Conservation (phyloP, 2,329 filamentous ascomycete genomes). For the Hypoxylon sp. region DNA sequence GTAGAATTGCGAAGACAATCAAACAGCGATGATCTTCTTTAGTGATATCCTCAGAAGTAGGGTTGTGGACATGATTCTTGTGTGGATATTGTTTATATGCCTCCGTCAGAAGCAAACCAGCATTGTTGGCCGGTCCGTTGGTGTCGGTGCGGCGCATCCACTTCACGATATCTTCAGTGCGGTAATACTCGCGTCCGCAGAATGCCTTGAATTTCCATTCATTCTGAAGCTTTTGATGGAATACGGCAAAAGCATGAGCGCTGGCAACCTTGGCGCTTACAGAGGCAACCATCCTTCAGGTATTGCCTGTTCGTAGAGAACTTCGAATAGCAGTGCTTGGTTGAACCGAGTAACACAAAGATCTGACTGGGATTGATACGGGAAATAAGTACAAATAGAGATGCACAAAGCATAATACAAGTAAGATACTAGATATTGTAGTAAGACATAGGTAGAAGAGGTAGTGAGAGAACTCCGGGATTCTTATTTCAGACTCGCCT, state of each 20-base stretch:
- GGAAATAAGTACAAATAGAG: no score
- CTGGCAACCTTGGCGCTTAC: no score
- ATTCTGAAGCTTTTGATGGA: conserved; percentile 13
- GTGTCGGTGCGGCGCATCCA: conserved; percentile 21
- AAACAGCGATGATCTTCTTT: conserved; percentile 12
- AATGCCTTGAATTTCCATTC: conserved; percentile 27
- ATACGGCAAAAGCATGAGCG: not conserved
- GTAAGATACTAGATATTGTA: no score
- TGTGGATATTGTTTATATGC: not conserved
- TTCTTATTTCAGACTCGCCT: no score
- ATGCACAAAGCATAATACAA: no score
- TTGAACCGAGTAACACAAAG: no score
- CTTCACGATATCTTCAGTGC: conserved; percentile 9
- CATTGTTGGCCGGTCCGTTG: conserved; percentile 9
- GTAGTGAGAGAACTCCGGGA: no score
- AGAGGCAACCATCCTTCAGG: no score
- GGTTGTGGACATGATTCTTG: not conserved
- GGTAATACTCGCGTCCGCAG: conserved; percentile 27
- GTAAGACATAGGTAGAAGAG: no score
- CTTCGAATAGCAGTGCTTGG: no score
- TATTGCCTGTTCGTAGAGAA: no score
- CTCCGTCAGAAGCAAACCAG: conserved; percentile 18
- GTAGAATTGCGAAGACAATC: conserved; percentile 24
- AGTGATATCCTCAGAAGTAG: not conserved
- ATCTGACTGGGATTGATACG: no score